Percentiles rank a stretch among this genome's conserved stretches.
phyloP scores from a whole-genome alignment of 495 filamentous ascomycete genomes.

The Chaetomium tenue region DNA sequence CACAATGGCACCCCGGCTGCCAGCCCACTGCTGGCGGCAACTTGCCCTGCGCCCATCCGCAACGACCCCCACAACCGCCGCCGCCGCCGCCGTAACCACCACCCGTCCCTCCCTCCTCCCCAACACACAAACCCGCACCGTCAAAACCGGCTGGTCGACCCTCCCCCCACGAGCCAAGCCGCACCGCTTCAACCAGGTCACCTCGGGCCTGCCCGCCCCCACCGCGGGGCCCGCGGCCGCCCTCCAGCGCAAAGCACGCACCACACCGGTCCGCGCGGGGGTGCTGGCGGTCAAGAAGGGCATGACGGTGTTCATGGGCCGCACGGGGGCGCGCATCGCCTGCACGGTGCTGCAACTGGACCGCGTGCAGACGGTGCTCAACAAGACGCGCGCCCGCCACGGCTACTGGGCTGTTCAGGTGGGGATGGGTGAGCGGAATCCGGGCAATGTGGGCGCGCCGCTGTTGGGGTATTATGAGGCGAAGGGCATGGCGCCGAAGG shows the following conservation, averaged over 20 bases:
- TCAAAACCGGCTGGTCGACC: constrained; percentile 57
- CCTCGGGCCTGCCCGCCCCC: constrained; percentile 54
- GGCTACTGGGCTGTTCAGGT: constrained; percentile 94
- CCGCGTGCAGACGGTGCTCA: constrained; percentile 78
- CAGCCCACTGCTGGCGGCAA: constrained; percentile 48
- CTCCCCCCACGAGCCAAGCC: constrained; percentile 38
- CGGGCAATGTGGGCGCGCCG: constrained; percentile 72
- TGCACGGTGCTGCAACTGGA: constrained; percentile 96
- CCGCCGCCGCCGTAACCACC: constrained; percentile 20
- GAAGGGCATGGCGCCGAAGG: constrained; percentile 75
- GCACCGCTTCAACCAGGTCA: constrained; percentile 53
- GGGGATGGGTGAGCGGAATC: constrained; percentile 72
- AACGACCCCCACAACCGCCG: constrained; percentile 32
- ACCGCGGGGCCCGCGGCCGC: constrained; percentile 74
- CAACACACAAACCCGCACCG: constrained; percentile 46
- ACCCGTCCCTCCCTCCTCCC: constrained; percentile 39
- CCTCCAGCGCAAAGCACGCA: constrained; percentile 70
- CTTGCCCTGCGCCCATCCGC: constrained; percentile 32
- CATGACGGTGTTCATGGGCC: constrained; percentile 87
- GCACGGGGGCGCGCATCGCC: constrained; percentile 71
- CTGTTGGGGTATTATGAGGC: constrained; percentile 81
- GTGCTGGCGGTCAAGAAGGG: constrained; percentile 86
- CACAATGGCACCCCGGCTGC: constrained; percentile 55
- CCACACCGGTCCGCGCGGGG: constrained; percentile 77
- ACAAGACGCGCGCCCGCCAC: constrained; percentile 75